phyloP scores from a whole-genome alignment of 768 basidiomycete genomes.

The Boletus bicolor region DNA sequence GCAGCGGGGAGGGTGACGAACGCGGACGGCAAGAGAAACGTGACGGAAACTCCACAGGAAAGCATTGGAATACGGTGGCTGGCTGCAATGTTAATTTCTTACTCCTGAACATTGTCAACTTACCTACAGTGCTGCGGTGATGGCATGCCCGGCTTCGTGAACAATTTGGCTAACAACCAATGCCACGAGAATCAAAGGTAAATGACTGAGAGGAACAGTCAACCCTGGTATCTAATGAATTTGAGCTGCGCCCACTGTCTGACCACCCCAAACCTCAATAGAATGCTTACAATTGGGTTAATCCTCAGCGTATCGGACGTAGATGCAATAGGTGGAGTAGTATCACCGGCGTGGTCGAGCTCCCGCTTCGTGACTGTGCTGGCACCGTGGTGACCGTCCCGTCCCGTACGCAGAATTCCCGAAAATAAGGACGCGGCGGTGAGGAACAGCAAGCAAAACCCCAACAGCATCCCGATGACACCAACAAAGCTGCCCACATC shows the following conservation, averaged over 20 bases:
- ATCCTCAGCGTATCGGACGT: slow-evolving; percentile 14
- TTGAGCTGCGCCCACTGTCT: background rate
- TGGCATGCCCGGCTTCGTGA: slow-evolving; percentile 79
- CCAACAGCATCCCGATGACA: slow-evolving; percentile 46
- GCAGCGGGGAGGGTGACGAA: slow-evolving; percentile 60
- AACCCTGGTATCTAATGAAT: slow-evolving; percentile 69
- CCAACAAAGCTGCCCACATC: slow-evolving; percentile 46
- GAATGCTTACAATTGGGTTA: slow-evolving; percentile 31
- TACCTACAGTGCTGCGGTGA: slow-evolving; percentile 71
- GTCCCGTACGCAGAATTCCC: slow-evolving; percentile 9
- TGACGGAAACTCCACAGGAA: slow-evolving; percentile 58
- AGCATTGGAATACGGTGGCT: slow-evolving; percentile 67
- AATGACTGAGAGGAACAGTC: slow-evolving; percentile 71
- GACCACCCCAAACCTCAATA: background rate
- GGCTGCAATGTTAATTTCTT: slow-evolving; percentile 1
- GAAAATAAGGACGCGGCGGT: slow-evolving; percentile 26
- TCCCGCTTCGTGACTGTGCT: slow-evolving; percentile 17
- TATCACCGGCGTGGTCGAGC: background rate
- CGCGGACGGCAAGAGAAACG: slow-evolving; percentile 65
- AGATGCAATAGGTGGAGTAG: background rate
- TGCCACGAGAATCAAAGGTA: slow-evolving; percentile 61
- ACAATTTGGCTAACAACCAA: slow-evolving; percentile 64
- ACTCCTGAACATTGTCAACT: background rate
- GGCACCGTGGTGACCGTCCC: background rate
- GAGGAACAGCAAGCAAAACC: slow-evolving; percentile 39